Base-by-base conservation (phyloP, 2,329 filamentous ascomycete species). In the Aspergillus viridinutans region DNA sequence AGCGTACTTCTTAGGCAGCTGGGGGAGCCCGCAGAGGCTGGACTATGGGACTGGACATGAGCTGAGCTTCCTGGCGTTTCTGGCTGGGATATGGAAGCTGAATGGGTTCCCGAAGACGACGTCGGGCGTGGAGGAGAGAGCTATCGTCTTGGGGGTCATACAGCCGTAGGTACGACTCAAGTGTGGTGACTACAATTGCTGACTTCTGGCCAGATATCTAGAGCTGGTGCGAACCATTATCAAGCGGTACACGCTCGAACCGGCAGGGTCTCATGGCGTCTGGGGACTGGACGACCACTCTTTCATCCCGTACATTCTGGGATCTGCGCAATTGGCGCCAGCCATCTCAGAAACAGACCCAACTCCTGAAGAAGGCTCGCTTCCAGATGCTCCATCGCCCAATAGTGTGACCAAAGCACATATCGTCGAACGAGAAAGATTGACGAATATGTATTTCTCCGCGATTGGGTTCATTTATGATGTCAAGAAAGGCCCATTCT, bases 231-330 rank as follows among this genome's bases (percentile, higher is more conserved):
- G 94, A 42, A 85, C 83, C 45, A 81, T 99, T 9, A 97, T 99
- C 65, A 80, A 90, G 52, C 93, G 87, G 2, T 99, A 97, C 72
- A 97, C 88, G 0, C 84, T 99, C 21, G 94, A 99, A 70, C 94
- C 94, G 3, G 94, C 94, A 5, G 94, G 94, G 2, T 96, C 93
- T 1, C 94, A 97, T 70, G 94, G 94, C 3, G 94, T 99, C 21
- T 99, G 94, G 94, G 94, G 94, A 21, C 81, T 99, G n/a, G 94
- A 99, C 71, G 94, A 99, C 72, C 93, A 99, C 75, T 92, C 86
- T 8, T 97, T 99, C 72, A 74, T 94, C 26, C 90, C 94, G 0
- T 99, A 97, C 73, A 90, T 99, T 56, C 92, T 97, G 62, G 94
- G 94, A 32, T 96, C 92, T 2, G 92, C 94, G 0, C 94, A 99